phyloP scores from a whole-genome alignment of 129 eudicot species.

The Calendula officinalis region DNA sequence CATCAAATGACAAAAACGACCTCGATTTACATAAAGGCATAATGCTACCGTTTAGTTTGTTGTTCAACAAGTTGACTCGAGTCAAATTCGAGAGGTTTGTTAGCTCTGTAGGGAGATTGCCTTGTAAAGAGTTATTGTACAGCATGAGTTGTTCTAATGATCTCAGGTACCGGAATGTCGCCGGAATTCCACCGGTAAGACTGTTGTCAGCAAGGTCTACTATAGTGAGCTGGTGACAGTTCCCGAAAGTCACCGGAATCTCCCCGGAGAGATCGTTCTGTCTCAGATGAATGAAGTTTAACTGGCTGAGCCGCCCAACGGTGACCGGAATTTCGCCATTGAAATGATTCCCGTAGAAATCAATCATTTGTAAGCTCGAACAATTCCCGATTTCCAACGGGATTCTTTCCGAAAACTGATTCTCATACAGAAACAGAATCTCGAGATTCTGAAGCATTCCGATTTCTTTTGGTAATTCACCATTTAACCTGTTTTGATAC shows the following conservation, averaged over 20 bases:
- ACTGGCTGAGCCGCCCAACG: conserved; percentile 63
- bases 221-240: conserved; percentile 58
- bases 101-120: conserved; percentile 68
- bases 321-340: conserved; percentile 63
- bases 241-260: conserved; percentile 79
- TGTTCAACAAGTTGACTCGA: conserved; percentile 69
- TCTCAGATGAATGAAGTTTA: conserved; percentile 75
- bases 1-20: conserved; percentile 75
- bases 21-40: conserved; percentile 70
- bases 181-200: conserved; percentile 75
- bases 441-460: conserved; percentile 67
- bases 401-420: conserved; percentile 70
- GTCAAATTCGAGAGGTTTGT: conserved; percentile 56
- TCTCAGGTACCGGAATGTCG: conserved; percentile 55
- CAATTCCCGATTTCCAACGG: conserved; percentile 94
- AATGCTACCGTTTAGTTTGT: conserved; percentile 74
- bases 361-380: conserved; percentile 85
- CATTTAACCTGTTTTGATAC: conserved; percentile 62
- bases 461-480: conserved; percentile 74
- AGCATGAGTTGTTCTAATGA: conserved; percentile 80
- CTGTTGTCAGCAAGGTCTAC: conserved; percentile 88
- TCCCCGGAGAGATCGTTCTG: conserved; percentile 77
- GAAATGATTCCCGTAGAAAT: conserved; percentile 82
- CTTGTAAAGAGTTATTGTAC: conserved; percentile 87
- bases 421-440: conserved; percentile 64